phyloP scores from a whole-genome alignment of 768 basidiomycete species.

The Hypholoma fasciculare region DNA sequence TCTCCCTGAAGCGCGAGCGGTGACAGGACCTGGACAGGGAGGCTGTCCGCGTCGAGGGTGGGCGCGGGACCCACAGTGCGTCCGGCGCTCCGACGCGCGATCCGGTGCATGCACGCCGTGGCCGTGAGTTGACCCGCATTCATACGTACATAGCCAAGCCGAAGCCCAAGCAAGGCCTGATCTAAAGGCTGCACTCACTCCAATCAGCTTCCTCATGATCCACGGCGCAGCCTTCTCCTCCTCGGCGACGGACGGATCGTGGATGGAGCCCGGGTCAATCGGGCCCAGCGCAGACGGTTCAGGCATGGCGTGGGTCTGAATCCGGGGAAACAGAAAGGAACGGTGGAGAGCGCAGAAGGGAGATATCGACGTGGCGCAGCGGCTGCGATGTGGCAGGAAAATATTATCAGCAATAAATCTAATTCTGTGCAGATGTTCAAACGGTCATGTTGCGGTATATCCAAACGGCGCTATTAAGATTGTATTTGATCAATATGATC shows the following conservation, averaged over 20 bases:
- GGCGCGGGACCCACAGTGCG: too few relatives aligned
- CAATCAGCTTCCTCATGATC: conserved; percentile 65
- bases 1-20: not conserved
- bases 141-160: too few relatives aligned
- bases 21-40: not conserved
- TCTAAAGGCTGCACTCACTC: conserved; percentile 38
- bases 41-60: conserved; percentile 3
- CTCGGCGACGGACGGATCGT: conserved; percentile 35
- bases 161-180: too few relatives aligned
- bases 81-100: conserved; percentile 3
- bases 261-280: conserved; percentile 47
- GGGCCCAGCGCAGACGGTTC: conserved; percentile 44
- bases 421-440: too few relatives aligned
- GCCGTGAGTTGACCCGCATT: too few relatives aligned
- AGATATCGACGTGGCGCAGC: too few relatives aligned
- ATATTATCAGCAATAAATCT: too few relatives aligned
- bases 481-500: too few relatives aligned
- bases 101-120: not conserved
- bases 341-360: not conserved
- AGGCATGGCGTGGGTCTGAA: conserved; percentile 5
- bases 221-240: conserved; percentile 59
- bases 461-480: too few relatives aligned
- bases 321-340: not conserved
- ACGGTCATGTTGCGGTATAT: too few relatives aligned
- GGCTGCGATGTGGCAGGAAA: not conserved